phyloP scores from a whole-genome alignment of 2,329 filamentous ascomycete species.

The Ilyonectria destructans region DNA sequence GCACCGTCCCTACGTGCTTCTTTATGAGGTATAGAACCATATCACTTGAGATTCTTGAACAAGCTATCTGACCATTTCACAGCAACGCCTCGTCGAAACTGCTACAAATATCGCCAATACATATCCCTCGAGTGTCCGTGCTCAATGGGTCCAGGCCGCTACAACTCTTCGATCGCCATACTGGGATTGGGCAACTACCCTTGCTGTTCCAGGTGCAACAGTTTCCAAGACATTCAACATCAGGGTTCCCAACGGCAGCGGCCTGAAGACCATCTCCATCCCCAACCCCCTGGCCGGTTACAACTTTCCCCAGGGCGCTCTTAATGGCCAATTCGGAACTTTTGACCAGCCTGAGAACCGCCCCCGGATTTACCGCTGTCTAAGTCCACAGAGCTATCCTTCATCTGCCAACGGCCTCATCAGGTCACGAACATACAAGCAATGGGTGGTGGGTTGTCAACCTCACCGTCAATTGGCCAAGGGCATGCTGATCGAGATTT shows the following conservation, averaged over 20 bases:
- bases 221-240: conserved; percentile 55
- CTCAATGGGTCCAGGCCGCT: conserved; percentile 62
- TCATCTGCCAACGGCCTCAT: conserved; percentile 57
- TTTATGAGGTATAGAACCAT: conserved; percentile 62
- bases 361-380: conserved; percentile 60
- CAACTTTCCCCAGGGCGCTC: conserved; percentile 61
- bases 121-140: conserved; percentile 57
- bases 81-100: conserved; percentile 20
- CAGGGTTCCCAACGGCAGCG: conserved; percentile 57
- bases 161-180: conserved; percentile 65
- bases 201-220: conserved; percentile 59
- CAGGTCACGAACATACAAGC: conserved; percentile 54
- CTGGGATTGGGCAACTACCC: conserved; percentile 68
- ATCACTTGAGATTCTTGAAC: no score
- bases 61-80: neutral
- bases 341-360: conserved; percentile 46
- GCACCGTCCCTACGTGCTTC: conserved; percentile 70
- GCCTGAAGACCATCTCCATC: conserved; percentile 53
- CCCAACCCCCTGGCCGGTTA: conserved; percentile 70
- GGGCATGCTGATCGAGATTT: neutral
- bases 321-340: conserved; percentile 57
- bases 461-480: no score
- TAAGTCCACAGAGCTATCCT: conserved; percentile 57
- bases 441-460: conserved; percentile 58
- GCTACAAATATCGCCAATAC: conserved; percentile 15